phyloP scores from a whole-genome alignment of 768 basidiomycete genomes.

The Naganishia vaughanmartiniae region DNA sequence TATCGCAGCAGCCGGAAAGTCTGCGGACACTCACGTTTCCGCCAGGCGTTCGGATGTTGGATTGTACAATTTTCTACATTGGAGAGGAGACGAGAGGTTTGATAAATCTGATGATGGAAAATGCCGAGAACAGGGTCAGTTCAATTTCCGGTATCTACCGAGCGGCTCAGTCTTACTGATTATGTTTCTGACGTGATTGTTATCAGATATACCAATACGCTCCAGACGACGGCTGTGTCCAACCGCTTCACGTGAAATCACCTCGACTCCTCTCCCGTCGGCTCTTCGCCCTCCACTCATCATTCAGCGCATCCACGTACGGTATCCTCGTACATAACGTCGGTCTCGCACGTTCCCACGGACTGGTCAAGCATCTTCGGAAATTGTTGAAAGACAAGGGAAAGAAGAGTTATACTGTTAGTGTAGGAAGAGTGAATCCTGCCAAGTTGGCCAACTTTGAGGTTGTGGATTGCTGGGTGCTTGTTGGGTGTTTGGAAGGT shows the following conservation, averaged over 20 bases:
- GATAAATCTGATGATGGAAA: constrained; percentile 81
- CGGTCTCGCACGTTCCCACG: constrained; percentile 83
- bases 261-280: constrained; percentile 85
- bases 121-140: constrained; percentile 64
- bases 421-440: constrained; percentile 90
- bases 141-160: neutral
- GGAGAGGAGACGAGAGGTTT: constrained; percentile 76
- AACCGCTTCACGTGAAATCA: constrained; percentile 65
- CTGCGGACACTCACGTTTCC: constrained; percentile 46
- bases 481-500: constrained; percentile 93
- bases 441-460: constrained; percentile 92
- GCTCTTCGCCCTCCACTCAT: constrained; percentile 79
- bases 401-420: constrained; percentile 92
- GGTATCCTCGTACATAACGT: constrained; percentile 93
- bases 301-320: constrained; percentile 87
- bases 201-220: constrained; percentile 73
- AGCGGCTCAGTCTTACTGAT: neutral
- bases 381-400: constrained; percentile 62
- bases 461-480: constrained; percentile 91
- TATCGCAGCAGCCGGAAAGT: constrained; percentile 5
- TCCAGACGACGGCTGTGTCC: constrained; percentile 57
- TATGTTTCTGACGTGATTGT: neutral
- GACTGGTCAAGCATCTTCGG: constrained; percentile 79
- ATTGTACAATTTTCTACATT: constrained; percentile 61
- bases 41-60: constrained; percentile 39